phyloP scores from a whole-genome alignment of 176 grass and related monocot genomes.

The Musa beccarii region DNA sequence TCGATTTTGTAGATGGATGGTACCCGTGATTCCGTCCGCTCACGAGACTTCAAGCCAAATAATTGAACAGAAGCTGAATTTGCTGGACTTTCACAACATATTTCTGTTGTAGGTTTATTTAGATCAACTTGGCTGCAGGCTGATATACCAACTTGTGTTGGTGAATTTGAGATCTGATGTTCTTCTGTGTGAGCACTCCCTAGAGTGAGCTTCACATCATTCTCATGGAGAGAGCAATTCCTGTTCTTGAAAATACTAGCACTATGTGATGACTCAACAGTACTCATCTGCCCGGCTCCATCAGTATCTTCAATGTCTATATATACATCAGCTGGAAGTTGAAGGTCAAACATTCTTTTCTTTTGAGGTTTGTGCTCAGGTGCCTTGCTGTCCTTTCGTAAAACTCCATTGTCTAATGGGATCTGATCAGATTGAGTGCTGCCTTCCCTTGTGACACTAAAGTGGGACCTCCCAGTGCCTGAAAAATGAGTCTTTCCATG shows the following conservation, averaged over 20 bases:
- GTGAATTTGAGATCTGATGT: not conserved
- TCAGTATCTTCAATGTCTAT: conserved; percentile 16
- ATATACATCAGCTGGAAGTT: conserved; percentile 19
- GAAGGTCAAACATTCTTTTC: conserved; percentile 13
- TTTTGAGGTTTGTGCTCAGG: conserved; percentile 1
- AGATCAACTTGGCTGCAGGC: not conserved
- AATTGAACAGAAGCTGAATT: conserved; percentile 24
- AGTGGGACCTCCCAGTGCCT: not conserved
- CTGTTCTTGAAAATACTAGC: not conserved
- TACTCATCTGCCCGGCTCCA: conserved; percentile 26
- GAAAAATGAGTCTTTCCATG: not conserved
- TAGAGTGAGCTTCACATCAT: conserved; percentile 7
- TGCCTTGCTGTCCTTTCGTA: not conserved
- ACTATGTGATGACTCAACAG: conserved; percentile 5
- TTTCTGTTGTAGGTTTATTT: conserved; percentile 11
- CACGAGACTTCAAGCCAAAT: conserved; percentile 14
- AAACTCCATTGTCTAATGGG: not conserved
- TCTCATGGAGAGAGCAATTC: not conserved
- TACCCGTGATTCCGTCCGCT: conserved; percentile 13
- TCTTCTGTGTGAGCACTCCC: not conserved
- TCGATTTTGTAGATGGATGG: conserved; percentile 27
- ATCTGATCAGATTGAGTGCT: not conserved
- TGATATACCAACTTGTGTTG: not conserved
- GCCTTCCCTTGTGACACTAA: not conserved
- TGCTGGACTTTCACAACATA: conserved; percentile 14